These are phyloP conservation scores for Claviceps africana DNA, from an alignment of 2,329 filamentous ascomycete species.

Conservation along the genomic window DNA sequence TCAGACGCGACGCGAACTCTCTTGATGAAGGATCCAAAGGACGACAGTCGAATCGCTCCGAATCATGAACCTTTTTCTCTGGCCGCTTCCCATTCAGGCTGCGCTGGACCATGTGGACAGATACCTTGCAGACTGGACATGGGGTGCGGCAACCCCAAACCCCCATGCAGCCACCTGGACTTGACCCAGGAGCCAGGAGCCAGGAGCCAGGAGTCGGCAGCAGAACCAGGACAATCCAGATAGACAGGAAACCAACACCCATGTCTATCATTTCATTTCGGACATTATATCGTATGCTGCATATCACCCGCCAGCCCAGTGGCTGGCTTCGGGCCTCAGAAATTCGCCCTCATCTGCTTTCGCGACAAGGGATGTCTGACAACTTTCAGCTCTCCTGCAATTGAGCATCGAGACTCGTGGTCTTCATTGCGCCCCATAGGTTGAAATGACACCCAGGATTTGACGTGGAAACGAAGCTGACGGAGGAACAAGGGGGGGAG, in stretches of 20 bases:
- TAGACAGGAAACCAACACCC: no score
- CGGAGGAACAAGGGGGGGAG: background rate
- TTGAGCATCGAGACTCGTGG: background rate
- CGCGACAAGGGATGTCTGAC: background rate
- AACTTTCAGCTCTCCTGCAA: slow-evolving; percentile 2
- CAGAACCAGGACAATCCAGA: no score
- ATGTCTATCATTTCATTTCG: no score
- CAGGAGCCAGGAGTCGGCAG: no score
- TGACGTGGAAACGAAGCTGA: background rate
- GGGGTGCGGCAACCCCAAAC: background rate
- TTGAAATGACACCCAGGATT: background rate
- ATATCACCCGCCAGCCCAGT: background rate
- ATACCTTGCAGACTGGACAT: slow-evolving; percentile 5
- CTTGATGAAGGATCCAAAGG: background rate
- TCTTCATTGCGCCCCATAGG: background rate
- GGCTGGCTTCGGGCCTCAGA: background rate
- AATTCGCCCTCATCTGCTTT: background rate
- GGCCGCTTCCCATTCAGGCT: background rate
- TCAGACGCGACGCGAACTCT: background rate
- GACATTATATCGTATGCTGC: background rate
- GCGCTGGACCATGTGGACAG: slow-evolving; percentile 1
- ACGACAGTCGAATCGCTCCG: background rate
- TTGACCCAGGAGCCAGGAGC: background rate
- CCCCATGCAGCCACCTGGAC: slow-evolving; percentile 3
- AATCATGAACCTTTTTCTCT: background rate